Conservation (phyloP, 257 asterid genomes). For the Solanum sejunctum region DNA sequence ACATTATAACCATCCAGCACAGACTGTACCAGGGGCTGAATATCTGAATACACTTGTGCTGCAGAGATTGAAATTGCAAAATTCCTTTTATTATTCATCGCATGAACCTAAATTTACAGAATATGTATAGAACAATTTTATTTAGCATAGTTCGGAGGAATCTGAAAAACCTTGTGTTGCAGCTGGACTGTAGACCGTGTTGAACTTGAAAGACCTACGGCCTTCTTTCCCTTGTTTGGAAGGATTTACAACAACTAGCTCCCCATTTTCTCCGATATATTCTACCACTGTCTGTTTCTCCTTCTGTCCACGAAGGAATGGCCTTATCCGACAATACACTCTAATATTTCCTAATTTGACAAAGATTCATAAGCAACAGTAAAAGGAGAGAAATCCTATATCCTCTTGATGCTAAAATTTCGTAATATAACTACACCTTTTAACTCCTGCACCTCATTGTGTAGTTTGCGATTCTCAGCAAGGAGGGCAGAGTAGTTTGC, state of each 20-base stretch:
- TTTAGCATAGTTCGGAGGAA: background rate
- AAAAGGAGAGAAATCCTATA: background rate
- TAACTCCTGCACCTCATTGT: slow-evolving; percentile 75
- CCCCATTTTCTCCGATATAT: slow-evolving; percentile 78
- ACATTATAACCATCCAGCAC: slow-evolving; percentile 94
- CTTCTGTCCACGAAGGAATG: slow-evolving; percentile 72
- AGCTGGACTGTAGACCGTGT: slow-evolving; percentile 59
- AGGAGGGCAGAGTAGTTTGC: slow-evolving; percentile 42
- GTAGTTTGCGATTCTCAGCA: slow-evolving; percentile 61
- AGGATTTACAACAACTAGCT: slow-evolving; percentile 58
- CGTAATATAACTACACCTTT: slow-evolving; percentile 42
- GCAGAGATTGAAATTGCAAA: slow-evolving; percentile 4
- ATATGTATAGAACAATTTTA: background rate
- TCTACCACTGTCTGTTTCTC: slow-evolving; percentile 61
- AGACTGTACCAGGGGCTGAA: slow-evolving; percentile 79
- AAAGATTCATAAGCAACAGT: background rate
- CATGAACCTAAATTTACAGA: background rate
- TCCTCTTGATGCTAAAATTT: background rate
- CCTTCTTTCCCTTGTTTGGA: slow-evolving; percentile 85
- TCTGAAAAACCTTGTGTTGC: slow-evolving; percentile 71
- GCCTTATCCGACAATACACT: slow-evolving; percentile 91
- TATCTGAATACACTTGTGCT: slow-evolving; percentile 76
- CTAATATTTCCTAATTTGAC: slow-evolving; percentile 65
- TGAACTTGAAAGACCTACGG: slow-evolving; percentile 75
- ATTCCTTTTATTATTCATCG: background rate